Evolutionary conservation across 805 yeast species (phyloP).

Genomic region (Citeromyces matritensis): DNA sequence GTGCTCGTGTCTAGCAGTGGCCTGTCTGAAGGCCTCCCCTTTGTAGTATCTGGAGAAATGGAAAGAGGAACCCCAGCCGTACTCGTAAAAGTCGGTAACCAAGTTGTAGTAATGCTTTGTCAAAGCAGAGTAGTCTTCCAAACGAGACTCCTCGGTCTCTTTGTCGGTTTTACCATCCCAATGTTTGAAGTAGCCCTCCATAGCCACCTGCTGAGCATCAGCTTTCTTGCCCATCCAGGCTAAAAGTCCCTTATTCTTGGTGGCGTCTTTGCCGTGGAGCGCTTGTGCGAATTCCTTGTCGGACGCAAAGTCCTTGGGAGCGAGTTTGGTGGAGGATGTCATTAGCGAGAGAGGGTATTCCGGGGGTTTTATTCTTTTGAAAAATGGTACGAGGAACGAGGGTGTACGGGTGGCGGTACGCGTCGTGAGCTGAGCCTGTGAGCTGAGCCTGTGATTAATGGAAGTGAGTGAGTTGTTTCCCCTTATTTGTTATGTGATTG

Average conservation of each 20-base stretch:
- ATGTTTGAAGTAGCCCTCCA: slow-evolving; percentile 84
- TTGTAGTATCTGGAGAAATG: slow-evolving; percentile 89
- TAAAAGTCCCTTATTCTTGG: slow-evolving; percentile 50
- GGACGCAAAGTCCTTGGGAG: slow-evolving; percentile 37
- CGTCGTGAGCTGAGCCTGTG: no score
- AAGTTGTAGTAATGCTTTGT: slow-evolving; percentile 94
- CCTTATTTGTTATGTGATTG: no score
- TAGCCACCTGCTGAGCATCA: slow-evolving; percentile 70
- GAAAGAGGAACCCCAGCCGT: slow-evolving; percentile 99
- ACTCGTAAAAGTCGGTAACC: slow-evolving; percentile 96
- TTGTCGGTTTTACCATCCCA: slow-evolving; percentile 86
- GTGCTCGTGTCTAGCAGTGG: slow-evolving; percentile 96
- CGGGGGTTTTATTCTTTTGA: background rate
- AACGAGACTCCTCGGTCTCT: slow-evolving; percentile 56
- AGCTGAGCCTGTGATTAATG: no score
- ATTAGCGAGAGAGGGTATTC: background rate
- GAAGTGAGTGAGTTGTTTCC: no score
- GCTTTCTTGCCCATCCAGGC: slow-evolving; percentile 71
- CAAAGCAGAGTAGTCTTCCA: slow-evolving; percentile 75
- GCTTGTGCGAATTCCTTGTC: slow-evolving; percentile 72
- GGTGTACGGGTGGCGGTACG: no score
- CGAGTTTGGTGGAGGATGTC: slow-evolving; percentile 14
- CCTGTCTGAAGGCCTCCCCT: slow-evolving; percentile 90
- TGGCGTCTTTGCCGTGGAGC: slow-evolving; percentile 66
- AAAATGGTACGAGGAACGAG: background rate